Percentiles rank a stretch among this genome's conserved stretches.
phyloP scores from a whole-genome alignment of 73 alveolate genomes.

The Blepharisma japonicum region DNA sequence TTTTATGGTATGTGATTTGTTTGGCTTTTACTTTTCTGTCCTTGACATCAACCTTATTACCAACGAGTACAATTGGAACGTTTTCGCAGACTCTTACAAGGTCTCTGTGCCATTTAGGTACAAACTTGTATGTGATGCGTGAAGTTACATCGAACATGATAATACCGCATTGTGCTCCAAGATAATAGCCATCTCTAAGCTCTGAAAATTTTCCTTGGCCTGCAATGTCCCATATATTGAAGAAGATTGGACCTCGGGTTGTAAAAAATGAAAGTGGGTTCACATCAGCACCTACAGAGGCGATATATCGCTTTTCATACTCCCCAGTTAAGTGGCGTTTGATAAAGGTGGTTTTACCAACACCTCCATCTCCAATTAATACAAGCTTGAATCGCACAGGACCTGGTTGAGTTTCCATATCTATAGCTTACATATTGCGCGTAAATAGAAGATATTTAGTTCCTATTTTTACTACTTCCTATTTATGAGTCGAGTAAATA shows the following conservation, averaged over 20 bases:
- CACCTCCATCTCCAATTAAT: slow-evolving; percentile 89
- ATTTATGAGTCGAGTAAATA: too few relatives aligned
- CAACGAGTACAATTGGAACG: slow-evolving; percentile 86
- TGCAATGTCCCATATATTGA: slow-evolving; percentile 92
- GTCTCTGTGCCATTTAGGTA: slow-evolving; percentile 97
- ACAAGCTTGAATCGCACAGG: slow-evolving; percentile 79
- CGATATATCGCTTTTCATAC: slow-evolving; percentile 84
- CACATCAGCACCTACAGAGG: slow-evolving; percentile 96
- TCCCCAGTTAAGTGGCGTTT: slow-evolving; percentile 89
- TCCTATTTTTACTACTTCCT: too few relatives aligned
- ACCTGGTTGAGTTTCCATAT: neutral
- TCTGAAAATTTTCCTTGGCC: slow-evolving; percentile 90
- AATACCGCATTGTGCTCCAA: slow-evolving; percentile 87
- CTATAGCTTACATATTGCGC: too few relatives aligned
- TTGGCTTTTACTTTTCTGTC: slow-evolving; percentile 98
- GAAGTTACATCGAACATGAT: slow-evolving; percentile 98
- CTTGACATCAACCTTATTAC: slow-evolving; percentile 97
- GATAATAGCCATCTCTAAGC: slow-evolving; percentile 91
- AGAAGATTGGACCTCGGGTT: slow-evolving; percentile 69
- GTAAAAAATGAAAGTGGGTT: slow-evolving; percentile 92
- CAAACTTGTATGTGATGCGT: slow-evolving; percentile 96
- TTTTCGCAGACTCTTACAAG: slow-evolving; percentile 87
- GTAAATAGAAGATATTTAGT: too few relatives aligned
- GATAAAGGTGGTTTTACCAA: slow-evolving; percentile 90
- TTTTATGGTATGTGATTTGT: slow-evolving; percentile 97